Percentiles rank a stretch among this genome's conserved stretches.
These are phyloP conservation scores for Aspergillus campestris DNA, from an alignment of 495 filamentous ascomycete genomes.

Conservation along the genomic window DNA sequence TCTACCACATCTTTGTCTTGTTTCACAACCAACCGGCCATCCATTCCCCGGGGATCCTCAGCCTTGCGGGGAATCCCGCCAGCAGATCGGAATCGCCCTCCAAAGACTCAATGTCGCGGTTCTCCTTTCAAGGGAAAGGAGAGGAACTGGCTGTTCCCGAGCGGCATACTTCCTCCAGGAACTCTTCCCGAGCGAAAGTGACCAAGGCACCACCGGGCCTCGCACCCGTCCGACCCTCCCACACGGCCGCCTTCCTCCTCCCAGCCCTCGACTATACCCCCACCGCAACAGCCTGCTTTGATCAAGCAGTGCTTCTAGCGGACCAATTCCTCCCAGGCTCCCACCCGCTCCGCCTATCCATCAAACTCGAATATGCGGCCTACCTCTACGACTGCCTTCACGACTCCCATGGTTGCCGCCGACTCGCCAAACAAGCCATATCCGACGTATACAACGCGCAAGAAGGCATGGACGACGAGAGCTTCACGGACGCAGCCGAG, in stretches of 20 bases:
- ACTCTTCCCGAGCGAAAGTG: constrained; percentile 16
- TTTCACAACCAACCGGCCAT: constrained; percentile 75
- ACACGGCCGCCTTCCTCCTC: constrained; percentile 59
- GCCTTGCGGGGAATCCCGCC: constrained; percentile 16
- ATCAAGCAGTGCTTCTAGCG: constrained; percentile 65
- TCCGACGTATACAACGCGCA: constrained; percentile 83
- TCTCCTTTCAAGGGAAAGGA: constrained; percentile 13
- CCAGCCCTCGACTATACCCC: constrained; percentile 77
- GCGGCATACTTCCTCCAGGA: neutral
- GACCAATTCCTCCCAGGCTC: constrained; percentile 71
- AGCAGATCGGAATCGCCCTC: constrained; percentile 23
- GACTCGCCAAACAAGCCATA: constrained; percentile 73
- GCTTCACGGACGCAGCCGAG: constrained; percentile 71
- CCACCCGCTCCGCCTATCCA: constrained; percentile 80
- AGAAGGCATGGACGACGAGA: constrained; percentile 88
- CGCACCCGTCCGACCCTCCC: constrained; percentile 38
- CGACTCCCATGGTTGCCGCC: constrained; percentile 63
- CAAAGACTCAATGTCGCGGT: constrained; percentile 13
- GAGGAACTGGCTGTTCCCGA: constrained; percentile 9
- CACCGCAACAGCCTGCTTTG: constrained; percentile 71
- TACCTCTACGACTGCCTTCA: constrained; percentile 92
- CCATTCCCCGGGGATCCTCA: constrained; percentile 35
- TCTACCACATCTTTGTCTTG: constrained; percentile 93
- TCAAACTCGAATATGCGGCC: constrained; percentile 89
- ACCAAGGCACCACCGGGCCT: constrained; percentile 33